Conservation (phyloP, 208 protist species). For the Angomonas deanei region DNA sequence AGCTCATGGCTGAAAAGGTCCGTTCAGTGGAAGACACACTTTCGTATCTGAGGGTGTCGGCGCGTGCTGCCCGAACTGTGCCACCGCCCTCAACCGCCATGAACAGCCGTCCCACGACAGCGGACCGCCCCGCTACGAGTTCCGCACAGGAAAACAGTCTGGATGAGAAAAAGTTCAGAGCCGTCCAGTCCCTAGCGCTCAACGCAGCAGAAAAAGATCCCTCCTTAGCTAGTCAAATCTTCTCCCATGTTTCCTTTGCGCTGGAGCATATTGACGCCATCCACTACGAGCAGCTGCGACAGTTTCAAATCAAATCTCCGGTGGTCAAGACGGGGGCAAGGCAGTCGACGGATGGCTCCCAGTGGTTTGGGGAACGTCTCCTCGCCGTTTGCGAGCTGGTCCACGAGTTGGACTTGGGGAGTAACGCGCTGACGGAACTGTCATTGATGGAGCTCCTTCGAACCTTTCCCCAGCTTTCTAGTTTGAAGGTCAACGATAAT, state of each 20-base stretch:
- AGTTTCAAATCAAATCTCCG: background rate
- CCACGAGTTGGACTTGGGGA: slow-evolving; percentile 59
- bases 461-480: slow-evolving; percentile 35
- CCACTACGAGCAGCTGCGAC: background rate
- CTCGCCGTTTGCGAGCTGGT: slow-evolving; percentile 16
- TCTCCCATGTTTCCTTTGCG: slow-evolving; percentile 42
- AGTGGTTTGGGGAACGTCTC: background rate
- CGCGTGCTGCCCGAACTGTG: background rate
- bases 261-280: slow-evolving; percentile 40
- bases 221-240: slow-evolving; percentile 29
- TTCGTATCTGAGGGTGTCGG: background rate
- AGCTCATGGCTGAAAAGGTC: too few species aligned
- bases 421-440: slow-evolving; percentile 39
- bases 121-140: background rate
- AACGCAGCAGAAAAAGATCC: slow-evolving; percentile 21
- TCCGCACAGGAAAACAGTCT: slow-evolving; percentile 9
- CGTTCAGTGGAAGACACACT: background rate
- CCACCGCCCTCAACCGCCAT: background rate
- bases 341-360: background rate
- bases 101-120: background rate
- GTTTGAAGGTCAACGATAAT: slow-evolving; percentile 45
- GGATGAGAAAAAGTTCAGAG: slow-evolving; percentile 20
- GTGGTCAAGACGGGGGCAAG: background rate
- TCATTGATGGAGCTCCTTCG: slow-evolving; percentile 37
- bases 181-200: slow-evolving; percentile 30